Base-by-base conservation (phyloP, 352 stramenopile species). In the Phytopythium oedochilum region DNA sequence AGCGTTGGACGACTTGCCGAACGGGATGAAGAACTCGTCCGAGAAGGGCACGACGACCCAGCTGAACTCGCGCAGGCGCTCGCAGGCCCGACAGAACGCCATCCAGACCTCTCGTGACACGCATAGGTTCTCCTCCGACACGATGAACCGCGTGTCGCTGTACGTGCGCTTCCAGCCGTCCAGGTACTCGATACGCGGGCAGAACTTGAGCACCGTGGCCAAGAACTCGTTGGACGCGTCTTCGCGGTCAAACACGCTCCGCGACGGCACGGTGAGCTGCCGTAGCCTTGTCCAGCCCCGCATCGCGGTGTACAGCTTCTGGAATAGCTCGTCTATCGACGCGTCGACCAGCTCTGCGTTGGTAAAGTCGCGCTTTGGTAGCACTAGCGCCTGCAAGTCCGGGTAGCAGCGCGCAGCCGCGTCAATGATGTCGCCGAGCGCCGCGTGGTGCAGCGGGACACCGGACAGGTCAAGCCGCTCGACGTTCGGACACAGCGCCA, bases 11-110 rank as follows among this genome's bases (percentile, higher is more conserved):
- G 53, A 64, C 1, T 70, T 61, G 10, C 69, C 70, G 48, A 86
- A 89, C 17, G 73, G 67, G 5, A 73, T 53, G 49, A 89, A 89
- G 59, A 86, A 89, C 51, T 75, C 70, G 55, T 89, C 75, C 1
- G 75, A 71, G 47, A 86, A 89, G 0, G 78, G 78, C 38, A 89
- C 62, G 17, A 86, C 61, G n/a, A 80, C 68, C 78, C 78, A 89
- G 49, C 78, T 83, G 58, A 89, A 83, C 57, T 86, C 78, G 10
- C 73, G 63, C 44, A 89, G 48, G 0, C 51, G 35, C 18, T 59
- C 49, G 28, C 78, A 86, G 5, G 56, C 60, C 10, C 55, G 48
- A 36, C 75, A 84, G 46, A 86, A 89, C 2, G 29, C 38, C 7
- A 61, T 68, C 75, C 75, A 86, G 3, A 77, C 57, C 23, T 68